Evolutionary conservation across 768 basidiomycete species (phyloP).

Genomic region (Mycena latifolia): DNA sequence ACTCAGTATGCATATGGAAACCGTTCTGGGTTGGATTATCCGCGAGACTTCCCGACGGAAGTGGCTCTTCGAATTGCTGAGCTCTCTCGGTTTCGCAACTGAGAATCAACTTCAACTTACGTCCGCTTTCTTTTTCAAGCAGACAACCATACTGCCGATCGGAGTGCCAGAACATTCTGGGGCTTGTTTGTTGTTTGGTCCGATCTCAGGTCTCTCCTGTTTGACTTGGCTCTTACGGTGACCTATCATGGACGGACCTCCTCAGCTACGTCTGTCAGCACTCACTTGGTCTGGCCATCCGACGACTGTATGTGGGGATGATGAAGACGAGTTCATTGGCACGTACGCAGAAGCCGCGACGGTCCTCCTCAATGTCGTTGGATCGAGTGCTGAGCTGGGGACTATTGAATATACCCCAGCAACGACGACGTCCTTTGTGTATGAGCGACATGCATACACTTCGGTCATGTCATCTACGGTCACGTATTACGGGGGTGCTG

Average conservation of each 20-base stretch:
- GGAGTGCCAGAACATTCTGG: too few relatives aligned
- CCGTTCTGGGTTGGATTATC: too few relatives aligned
- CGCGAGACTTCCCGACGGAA: too few relatives aligned
- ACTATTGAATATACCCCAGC: slow-evolving; percentile 14
- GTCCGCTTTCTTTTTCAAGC: too few relatives aligned
- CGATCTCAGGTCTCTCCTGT: too few relatives aligned
- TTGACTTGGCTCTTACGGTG: too few relatives aligned
- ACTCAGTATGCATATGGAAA: too few relatives aligned
- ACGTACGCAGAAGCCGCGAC: background rate
- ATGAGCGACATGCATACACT: slow-evolving; percentile 3
- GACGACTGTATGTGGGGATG: background rate
- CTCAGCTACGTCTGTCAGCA: slow-evolving; percentile 11
- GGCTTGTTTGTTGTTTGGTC: too few relatives aligned
- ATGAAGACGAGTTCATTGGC: slow-evolving; percentile 5
- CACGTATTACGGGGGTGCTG: slow-evolving; percentile 11
- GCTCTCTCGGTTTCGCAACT: too few relatives aligned
- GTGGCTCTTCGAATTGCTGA: too few relatives aligned
- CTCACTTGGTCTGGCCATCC: slow-evolving; percentile 9
- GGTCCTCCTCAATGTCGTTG: slow-evolving; percentile 3
- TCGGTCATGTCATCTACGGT: background rate
- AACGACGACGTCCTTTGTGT: background rate
- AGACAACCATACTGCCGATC: too few relatives aligned
- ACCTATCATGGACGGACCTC: slow-evolving; percentile 5
- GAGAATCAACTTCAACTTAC: too few relatives aligned
- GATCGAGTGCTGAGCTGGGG: background rate